These are phyloP conservation scores for Mycena sp. DNA, from an alignment of 1,284 basidiomycete species.

Conservation along the genomic window DNA sequence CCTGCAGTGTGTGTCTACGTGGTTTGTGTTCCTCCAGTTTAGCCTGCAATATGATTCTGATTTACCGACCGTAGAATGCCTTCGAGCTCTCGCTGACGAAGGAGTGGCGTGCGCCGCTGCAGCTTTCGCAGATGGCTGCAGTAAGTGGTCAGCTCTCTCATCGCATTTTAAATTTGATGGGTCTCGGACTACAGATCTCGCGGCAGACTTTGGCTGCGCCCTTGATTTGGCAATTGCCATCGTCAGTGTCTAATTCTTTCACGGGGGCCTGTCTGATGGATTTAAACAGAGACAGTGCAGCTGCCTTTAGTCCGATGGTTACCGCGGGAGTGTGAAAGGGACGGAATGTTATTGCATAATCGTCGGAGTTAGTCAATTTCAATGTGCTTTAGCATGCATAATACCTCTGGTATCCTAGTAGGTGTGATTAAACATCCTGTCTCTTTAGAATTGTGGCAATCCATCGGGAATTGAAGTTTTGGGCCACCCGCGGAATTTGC, in stretches of 20 bases:
- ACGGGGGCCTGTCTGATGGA: neutral
- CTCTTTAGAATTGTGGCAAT: too few relatives aligned
- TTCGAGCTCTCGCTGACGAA: constrained; percentile 17
- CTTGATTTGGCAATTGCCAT: too few relatives aligned
- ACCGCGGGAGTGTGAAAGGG: too few relatives aligned
- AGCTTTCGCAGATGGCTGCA: constrained; percentile 12
- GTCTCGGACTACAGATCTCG: neutral
- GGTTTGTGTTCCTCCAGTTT: neutral
- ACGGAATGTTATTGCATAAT: too few relatives aligned
- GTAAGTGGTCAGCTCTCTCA: constrained; percentile 6
- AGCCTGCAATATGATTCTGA: neutral
- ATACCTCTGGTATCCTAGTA: too few relatives aligned
- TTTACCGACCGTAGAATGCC: constrained; percentile 10
- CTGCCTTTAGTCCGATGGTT: too few relatives aligned
- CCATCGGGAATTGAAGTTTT: too few relatives aligned
- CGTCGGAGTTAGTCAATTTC: too few relatives aligned
- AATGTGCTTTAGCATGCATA: too few relatives aligned
- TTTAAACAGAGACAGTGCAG: neutral
- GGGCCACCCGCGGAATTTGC: too few relatives aligned
- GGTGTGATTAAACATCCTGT: too few relatives aligned
- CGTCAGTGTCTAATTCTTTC: neutral
- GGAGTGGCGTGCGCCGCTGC: constrained; percentile 21
- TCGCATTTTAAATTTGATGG: neutral
- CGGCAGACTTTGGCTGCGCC: too few relatives aligned
- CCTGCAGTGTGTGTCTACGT: neutral